Base-by-base conservation (phyloP, 169 alveolate genomes). In the Plasmodium blacklocki region DNA sequence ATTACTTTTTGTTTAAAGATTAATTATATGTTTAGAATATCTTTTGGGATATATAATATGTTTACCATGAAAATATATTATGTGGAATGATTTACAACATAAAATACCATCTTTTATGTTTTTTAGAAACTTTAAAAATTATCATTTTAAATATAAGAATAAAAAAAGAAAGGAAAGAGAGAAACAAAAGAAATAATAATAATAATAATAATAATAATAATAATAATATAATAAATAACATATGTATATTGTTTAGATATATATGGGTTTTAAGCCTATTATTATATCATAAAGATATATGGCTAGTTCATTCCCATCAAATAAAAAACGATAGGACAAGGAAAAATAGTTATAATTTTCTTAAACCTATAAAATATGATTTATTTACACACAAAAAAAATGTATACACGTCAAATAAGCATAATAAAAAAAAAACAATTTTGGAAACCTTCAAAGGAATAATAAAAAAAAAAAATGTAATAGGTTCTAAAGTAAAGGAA, bases 161-260 rank as follows among this genome's bases (percentile, higher is more conserved):
- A 5, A 39, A 39, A 39, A 39, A 39, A 39, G 47, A 39, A 39
- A 39, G 5, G 47, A 2, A 0, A 39, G 7, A 39, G 47, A 5
- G 5, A 39, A 39, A 5, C 47, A 39, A 5, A 39, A 39, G 11
- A 39, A 39, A 29, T 2, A 29, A 14, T 32, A 66, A 11, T 23
- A 66, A 66, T 62, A 66, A 66, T 66, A 29, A n/a, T 67, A 67
- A 14, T 23, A 66, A 66, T 62, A 66, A 66, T 66, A 29, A n/a
- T 67, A 67, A 14, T 29, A 67, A 23, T 11, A 67, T 14, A 67
- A 32, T 15, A 32, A 9, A 29, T 6, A 67, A 21, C 14, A 67
- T 12, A 21, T 66, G 18, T 32, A 43, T 29, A 11, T 32, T 29
- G 29, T 67, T 21, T 8, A 29, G 3, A 1, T 67, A 29, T 67